Evolutionary conservation across 2,329 filamentous ascomycete genomes (phyloP).

Genomic region (Apiospora marii): DNA sequence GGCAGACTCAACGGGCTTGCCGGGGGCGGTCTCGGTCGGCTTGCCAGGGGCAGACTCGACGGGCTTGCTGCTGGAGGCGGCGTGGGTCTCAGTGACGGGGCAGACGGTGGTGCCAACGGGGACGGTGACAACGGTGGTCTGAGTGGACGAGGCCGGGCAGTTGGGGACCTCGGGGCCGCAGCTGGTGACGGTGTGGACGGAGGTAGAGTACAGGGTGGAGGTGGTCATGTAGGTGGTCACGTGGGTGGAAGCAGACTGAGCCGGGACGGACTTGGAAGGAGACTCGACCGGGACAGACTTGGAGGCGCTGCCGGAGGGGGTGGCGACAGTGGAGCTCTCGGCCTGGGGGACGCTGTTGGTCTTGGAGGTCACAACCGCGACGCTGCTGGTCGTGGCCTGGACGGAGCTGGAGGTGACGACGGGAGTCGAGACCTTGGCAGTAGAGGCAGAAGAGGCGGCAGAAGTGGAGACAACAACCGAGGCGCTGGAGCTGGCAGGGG

Average conservation of each 20-base stretch:
- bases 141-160: slow-evolving; percentile 53
- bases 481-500: slow-evolving; percentile 24
- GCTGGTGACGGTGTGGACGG: slow-evolving; percentile 57
- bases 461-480: slow-evolving; percentile 31
- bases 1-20: slow-evolving; percentile 27
- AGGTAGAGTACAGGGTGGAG: slow-evolving; percentile 60
- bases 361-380: slow-evolving; percentile 34
- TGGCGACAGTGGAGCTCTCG: slow-evolving; percentile 28
- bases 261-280: background rate
- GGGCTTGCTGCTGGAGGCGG: slow-evolving; percentile 28
- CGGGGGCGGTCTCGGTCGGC: slow-evolving; percentile 24
- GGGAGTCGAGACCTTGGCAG: slow-evolving; percentile 30
- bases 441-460: slow-evolving; percentile 31
- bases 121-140: slow-evolving; percentile 60
- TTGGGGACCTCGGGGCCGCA: slow-evolving; percentile 60
- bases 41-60: slow-evolving; percentile 31
- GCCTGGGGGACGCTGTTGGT: slow-evolving; percentile 22
- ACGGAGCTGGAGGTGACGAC: slow-evolving; percentile 29
- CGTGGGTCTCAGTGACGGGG: slow-evolving; percentile 59
- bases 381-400: slow-evolving; percentile 29
- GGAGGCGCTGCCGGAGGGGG: slow-evolving; percentile 27
- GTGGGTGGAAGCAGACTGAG: slow-evolving; percentile 23
- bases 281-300: background rate
- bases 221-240: slow-evolving; percentile 51
- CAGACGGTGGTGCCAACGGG: slow-evolving; percentile 67